These are phyloP conservation scores for Cokeromyces recurvatus DNA, from an alignment of 371 early-diverging fungal species.

Conservation along the genomic window DNA sequence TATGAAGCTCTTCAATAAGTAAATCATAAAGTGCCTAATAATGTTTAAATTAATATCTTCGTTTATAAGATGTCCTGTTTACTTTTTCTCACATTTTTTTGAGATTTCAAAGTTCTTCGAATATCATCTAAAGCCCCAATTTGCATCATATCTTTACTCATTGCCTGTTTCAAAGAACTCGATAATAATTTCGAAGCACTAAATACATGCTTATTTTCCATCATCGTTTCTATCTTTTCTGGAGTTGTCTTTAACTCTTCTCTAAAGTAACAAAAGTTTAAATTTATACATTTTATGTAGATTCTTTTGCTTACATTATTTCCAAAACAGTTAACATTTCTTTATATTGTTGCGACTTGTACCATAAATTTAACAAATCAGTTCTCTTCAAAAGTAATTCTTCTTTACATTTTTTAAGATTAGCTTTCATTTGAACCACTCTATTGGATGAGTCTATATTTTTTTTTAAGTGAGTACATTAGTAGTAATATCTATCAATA, in stretches of 20 bases:
- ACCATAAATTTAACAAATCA: slow-evolving; percentile 75
- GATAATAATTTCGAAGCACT: slow-evolving; percentile 72
- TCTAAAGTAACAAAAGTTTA: slow-evolving; percentile 29
- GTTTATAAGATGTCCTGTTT: not conserved
- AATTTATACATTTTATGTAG: not conserved
- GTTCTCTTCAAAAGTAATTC: slow-evolving; percentile 66
- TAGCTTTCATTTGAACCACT: slow-evolving; percentile 63
- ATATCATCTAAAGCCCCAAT: slow-evolving; percentile 86
- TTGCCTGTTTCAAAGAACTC: slow-evolving; percentile 62
- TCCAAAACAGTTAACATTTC: slow-evolving; percentile 79
- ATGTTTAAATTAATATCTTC: too few relatives aligned
- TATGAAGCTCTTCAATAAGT: slow-evolving; percentile 88
- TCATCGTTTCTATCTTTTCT: slow-evolving; percentile 68
- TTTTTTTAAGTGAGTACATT: too few relatives aligned
- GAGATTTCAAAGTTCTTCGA: slow-evolving; percentile 62
- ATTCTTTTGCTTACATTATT: slow-evolving; percentile 66
- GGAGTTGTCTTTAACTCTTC: slow-evolving; percentile 81
- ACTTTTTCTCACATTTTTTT: slow-evolving; percentile 52
- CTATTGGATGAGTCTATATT: slow-evolving; percentile 54
- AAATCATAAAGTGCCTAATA: slow-evolving; percentile 69
- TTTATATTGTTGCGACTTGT: slow-evolving; percentile 78
- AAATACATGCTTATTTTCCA: slow-evolving; percentile 77
- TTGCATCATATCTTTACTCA: slow-evolving; percentile 69
- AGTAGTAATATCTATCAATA: too few relatives aligned
- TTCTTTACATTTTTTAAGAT: slow-evolving; percentile 65